These are phyloP conservation scores for Pseudogymnoascus sp. DNA, from an alignment of 2,329 filamentous ascomycete genomes.

Conservation along the genomic window DNA sequence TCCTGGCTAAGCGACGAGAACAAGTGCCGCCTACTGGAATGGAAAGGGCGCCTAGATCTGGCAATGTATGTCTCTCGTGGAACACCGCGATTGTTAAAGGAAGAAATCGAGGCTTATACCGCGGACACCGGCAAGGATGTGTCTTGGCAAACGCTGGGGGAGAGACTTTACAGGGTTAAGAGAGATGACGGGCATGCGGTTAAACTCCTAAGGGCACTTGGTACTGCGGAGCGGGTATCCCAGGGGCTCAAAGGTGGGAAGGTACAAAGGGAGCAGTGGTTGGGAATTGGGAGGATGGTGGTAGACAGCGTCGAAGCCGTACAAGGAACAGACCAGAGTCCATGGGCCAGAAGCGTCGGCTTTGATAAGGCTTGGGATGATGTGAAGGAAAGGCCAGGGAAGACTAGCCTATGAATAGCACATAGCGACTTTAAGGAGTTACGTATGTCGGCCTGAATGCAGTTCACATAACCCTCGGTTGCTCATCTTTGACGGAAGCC, in stretches of 20 bases:
- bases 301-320: slow-evolving; percentile 52
- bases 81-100: slow-evolving; percentile 51
- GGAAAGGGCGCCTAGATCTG: slow-evolving; percentile 71
- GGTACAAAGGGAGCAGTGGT: slow-evolving; percentile 53
- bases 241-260: slow-evolving; percentile 40
- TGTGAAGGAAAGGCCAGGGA: slow-evolving; percentile 20
- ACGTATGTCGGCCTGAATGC: too few relatives aligned
- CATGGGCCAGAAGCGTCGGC: slow-evolving; percentile 57
- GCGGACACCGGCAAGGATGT: slow-evolving; percentile 36
- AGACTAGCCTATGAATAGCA: slow-evolving; percentile 17
- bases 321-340: slow-evolving; percentile 28
- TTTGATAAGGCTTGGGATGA: slow-evolving; percentile 59
- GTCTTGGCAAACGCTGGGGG: slow-evolving; percentile 28
- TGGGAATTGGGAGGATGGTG: slow-evolving; percentile 52
- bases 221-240: slow-evolving; percentile 51
- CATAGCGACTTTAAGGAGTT: neutral
- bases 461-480: too few relatives aligned
- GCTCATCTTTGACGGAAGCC: neutral
- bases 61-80: slow-evolving; percentile 65
- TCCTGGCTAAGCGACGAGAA: slow-evolving; percentile 51
- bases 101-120: slow-evolving; percentile 54
- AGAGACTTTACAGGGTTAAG: slow-evolving; percentile 39
- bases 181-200: slow-evolving; percentile 75
- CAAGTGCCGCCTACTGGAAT: slow-evolving; percentile 69
- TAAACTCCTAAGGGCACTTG: slow-evolving; percentile 67